phyloP scores from a whole-genome alignment of 345 rosid species.

The Salix udensis region DNA sequence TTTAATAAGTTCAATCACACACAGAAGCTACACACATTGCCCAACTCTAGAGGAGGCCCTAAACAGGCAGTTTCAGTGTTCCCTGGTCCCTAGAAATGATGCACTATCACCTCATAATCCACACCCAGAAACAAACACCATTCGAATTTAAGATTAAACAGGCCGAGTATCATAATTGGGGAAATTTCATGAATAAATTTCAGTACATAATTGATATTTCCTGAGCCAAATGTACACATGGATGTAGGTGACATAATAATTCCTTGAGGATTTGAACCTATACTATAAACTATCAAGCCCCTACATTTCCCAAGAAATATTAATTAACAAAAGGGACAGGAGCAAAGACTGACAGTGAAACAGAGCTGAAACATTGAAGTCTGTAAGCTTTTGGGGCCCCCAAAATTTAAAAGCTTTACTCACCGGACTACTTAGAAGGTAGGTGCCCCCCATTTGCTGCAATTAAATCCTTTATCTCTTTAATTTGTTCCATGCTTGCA shows the following conservation, averaged over 20 bases:
- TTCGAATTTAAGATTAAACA: background rate
- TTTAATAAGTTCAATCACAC: background rate
- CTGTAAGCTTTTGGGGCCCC: constrained; percentile 21
- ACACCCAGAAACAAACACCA: constrained; percentile 1
- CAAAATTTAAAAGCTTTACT: constrained; percentile 5
- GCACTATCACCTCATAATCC: background rate
- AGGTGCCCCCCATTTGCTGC: constrained; percentile 16
- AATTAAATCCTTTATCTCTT: background rate
- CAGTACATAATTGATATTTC: background rate
- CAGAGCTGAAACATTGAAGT: constrained; percentile 28
- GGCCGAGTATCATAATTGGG: background rate
- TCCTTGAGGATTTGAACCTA: background rate
- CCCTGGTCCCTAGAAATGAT: background rate
- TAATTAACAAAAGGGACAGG: constrained; percentile 14
- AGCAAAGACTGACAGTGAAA: constrained; percentile 29
- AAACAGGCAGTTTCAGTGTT: constrained; percentile 1
- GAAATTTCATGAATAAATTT: background rate
- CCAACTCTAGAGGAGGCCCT: background rate
- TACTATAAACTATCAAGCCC: background rate
- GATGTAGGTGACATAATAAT: constrained; percentile 7
- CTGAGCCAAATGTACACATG: background rate
- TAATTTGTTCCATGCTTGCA: background rate
- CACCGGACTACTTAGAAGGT: background rate
- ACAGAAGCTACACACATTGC: background rate
- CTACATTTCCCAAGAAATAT: constrained; percentile 33